Conservation (phyloP, 1,284 basidiomycete species). For the Austroboletus niveus region DNA sequence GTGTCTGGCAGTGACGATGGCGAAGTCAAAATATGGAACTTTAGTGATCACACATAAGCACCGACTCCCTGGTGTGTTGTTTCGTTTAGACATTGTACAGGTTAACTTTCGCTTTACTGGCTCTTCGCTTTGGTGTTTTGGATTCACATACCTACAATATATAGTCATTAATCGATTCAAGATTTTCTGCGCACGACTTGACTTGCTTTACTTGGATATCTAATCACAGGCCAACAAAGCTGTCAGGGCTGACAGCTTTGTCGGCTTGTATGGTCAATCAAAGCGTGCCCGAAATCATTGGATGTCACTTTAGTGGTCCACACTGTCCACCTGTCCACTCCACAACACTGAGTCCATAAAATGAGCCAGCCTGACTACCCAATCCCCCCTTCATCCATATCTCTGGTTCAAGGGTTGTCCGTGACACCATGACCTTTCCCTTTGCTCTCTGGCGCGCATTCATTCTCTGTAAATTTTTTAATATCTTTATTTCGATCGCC, state of each 20-base stretch:
- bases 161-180: constrained; percentile 2
- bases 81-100: neutral
- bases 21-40: constrained; percentile 81
- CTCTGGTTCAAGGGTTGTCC: constrained; percentile 13
- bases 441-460: constrained; percentile 20
- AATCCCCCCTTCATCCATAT: constrained; percentile 1
- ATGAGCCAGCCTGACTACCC: neutral
- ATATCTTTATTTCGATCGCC: neutral
- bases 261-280: neutral
- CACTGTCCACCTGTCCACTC: neutral
- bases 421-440: constrained; percentile 30
- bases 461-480: constrained; percentile 17
- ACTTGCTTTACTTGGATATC: neutral
- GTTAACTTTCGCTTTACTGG: constrained; percentile 1
- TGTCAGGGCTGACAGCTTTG: neutral
- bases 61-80: neutral
- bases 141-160: neutral
- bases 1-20: constrained; percentile 93
- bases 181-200: too few species aligned
- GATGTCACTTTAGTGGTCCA: constrained; percentile 8
- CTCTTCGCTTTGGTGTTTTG: too few species aligned
- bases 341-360: constrained; percentile 15
- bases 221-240: neutral
- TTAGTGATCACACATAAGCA: constrained; percentile 41
- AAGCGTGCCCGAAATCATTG: neutral